Base-by-base conservation (phyloP, 768 basidiomycete species). In the Xerocomellus chrysenteron region DNA sequence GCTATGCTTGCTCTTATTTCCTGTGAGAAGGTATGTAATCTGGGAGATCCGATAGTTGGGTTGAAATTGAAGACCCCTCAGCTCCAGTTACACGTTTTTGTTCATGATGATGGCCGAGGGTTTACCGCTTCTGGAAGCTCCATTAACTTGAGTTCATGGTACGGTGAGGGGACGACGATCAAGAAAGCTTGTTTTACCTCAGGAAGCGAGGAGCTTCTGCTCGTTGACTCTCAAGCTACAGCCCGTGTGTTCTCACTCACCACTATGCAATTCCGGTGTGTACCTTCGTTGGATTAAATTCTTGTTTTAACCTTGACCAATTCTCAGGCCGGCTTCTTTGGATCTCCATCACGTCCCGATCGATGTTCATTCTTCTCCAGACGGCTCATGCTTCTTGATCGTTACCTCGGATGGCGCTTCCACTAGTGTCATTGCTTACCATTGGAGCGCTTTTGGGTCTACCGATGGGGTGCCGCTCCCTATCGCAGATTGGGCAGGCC, bases 401-500 rank as follows among this genome's bases (percentile, higher is more conserved):
- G 65, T 73, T 8, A 67, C 70, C 26, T 56, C 54, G 3, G 54
- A 67, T 35, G 66, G 64, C 13, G 45, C 61, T 21, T 55, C 55
- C 11, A 51, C 50, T 4, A 50, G 51, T 16, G 55, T 78, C 10
- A 69, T 68, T 3, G 77, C 77, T 6, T 82, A 80, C 60, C 85
- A 86, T 62, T 83, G 81, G 81, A 73, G 71, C 13, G 81, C 81
- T 2, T 86, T 86, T 57, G 85, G 85, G 11, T 78, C 80, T 5
- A 73, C 73, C 2, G 61, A 70, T 17, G 84, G 83, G 11, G 73
- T 80, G 9, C 19, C 48, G 3, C 60, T 83, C 1, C 64, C 72
- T 26, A 63, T 79, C 33, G 62, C 68, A 3, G 64, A 65, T 13
- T 61, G 70, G 49, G 59, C 64, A 17, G 58, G 63, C 10, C 61